Base-by-base conservation (phyloP, 1,284 basidiomycete species). In the Neotropicomus parvogracilis region DNA sequence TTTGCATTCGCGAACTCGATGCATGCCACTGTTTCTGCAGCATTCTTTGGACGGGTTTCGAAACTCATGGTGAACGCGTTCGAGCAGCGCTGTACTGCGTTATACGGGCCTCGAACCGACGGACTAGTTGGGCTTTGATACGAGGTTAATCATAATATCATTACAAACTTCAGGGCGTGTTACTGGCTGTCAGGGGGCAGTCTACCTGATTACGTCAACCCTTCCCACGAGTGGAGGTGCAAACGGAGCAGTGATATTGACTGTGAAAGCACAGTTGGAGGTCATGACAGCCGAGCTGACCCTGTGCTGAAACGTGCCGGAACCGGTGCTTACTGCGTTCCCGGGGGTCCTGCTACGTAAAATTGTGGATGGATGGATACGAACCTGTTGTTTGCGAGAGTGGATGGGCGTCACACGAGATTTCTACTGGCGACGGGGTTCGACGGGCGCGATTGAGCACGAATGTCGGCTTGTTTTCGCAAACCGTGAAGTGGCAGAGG, bases 1-100 rank as follows among this genome's bases (percentile, higher is more conserved):
- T 99, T 91, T 65, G 83, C 87, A 20, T 98, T 98, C 62, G 77
- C 87, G 36, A 95, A 86, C 63, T 93, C 93, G 0, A 59, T 95
- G 31, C 87, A 97, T 63, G 88, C 90, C 1, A 78, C 84, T 1
- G 78, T 94, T 16, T 90, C 90, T 5, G 78, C 85, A 20, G 75
- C 84, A 11, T 91, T 97, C 59, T 91, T 97, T 62, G 87, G 87
- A 19, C 83, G 88, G 62, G 86, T 97, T 9, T 91, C 90, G 8
- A 81, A 81, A 53, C 77, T 88, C 69, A 97, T 97, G 91, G 86
- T 97, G 20, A 74, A 86, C 51, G 94, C 94, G 4, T 99, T 99
- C 60, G 91, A 97, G 68, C 74, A 85, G 57, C 77, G 94, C 28
- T 95, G 91, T 65, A 41, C 75, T 44, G 72, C 78, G 46, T 73